Evolutionary conservation across 257 asterid species (phyloP).

Genomic region (Solanum megistacrolobum): DNA sequence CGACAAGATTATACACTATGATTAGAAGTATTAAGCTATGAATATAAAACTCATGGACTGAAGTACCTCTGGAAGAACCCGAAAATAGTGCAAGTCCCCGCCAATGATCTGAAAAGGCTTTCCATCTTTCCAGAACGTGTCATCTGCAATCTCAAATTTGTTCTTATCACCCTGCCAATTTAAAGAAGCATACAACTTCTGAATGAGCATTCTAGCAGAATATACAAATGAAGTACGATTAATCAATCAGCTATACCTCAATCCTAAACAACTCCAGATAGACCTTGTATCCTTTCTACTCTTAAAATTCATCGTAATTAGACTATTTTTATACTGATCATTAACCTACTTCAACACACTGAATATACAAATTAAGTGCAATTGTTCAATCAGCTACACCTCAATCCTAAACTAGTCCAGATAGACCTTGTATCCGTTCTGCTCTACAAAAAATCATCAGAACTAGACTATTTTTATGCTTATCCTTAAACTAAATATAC

Average conservation of each 20-base stretch:
- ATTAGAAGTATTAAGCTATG: not conserved
- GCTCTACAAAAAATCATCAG: not conserved
- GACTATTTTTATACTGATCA: not conserved
- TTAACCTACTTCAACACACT: not conserved
- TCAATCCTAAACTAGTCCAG: not conserved
- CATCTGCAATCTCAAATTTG: slow-evolving; percentile 63
- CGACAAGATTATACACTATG: not conserved
- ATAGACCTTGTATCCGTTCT: not conserved
- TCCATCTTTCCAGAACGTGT: slow-evolving; percentile 88
- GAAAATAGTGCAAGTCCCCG: slow-evolving; percentile 88
- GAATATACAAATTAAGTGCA: not conserved
- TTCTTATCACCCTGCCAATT: slow-evolving; percentile 31
- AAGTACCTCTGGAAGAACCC: slow-evolving; percentile 80
- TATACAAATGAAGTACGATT: not conserved
- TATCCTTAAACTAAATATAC: not conserved
- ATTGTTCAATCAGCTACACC: not conserved
- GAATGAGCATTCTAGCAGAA: not conserved
- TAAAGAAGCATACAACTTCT: not conserved
- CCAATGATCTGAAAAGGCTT: slow-evolving; percentile 78
- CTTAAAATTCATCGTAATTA: not conserved
- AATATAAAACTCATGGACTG: not conserved
- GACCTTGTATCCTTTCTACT: not conserved
- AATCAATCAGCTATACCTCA: not conserved
- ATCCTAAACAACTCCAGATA: not conserved
- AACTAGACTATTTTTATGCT: not conserved